Conservation (phyloP, 23 red algal genomes). For the Chondrus crispus region DNA sequence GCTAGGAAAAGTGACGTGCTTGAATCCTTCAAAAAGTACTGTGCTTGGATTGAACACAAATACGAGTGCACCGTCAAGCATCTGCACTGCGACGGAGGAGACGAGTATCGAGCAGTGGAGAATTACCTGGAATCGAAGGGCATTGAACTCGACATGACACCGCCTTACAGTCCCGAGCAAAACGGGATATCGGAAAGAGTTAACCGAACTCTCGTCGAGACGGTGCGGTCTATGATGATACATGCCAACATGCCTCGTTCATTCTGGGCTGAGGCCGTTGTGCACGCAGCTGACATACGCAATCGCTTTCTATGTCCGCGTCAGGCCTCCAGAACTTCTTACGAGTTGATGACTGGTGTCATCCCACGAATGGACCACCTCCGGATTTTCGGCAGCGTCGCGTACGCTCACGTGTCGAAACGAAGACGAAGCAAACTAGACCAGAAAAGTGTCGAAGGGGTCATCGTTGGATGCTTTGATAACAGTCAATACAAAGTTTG, state of each 20-base stretch:
- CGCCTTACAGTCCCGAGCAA: neutral
- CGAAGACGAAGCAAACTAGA: neutral
- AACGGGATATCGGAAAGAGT: neutral
- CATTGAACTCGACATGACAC: neutral
- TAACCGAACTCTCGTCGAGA: neutral
- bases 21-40: neutral
- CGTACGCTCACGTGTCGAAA: neutral
- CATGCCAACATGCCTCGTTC: neutral
- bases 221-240: neutral
- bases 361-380: neutral
- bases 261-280: slow-evolving; percentile 9
- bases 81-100: neutral
- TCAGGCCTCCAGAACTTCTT: neutral
- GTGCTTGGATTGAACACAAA: neutral
- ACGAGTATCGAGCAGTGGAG: neutral
- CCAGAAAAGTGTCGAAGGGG: neutral
- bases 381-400: neutral
- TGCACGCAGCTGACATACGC: neutral
- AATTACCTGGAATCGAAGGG: neutral
- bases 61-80: neutral
- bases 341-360: neutral
- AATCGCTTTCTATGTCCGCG: neutral
- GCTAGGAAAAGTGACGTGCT: neutral
- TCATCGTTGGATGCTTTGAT: neutral
- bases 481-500: neutral